Conservation (phyloP, 2,329 filamentous ascomycete genomes). For the Grosmannia huntii region DNA sequence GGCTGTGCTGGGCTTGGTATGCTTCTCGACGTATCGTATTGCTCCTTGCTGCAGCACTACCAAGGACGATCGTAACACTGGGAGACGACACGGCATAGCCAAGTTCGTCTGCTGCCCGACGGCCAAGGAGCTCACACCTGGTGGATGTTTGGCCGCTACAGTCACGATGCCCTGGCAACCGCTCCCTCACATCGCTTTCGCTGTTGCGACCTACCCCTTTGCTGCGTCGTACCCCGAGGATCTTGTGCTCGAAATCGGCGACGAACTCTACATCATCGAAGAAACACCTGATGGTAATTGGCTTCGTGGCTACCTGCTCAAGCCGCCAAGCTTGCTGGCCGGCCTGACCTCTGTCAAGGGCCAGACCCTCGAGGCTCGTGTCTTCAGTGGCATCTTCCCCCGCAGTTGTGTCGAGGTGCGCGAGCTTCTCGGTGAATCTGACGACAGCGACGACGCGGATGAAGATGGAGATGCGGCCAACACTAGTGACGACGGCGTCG, state of each 20-base stretch:
- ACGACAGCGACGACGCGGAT: conserved; percentile 35
- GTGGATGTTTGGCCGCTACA: conserved; percentile 17
- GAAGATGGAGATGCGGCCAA: conserved; percentile 20
- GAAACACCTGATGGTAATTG: conserved; percentile 85
- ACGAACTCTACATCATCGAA: conserved; percentile 98
- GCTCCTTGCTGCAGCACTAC: neutral
- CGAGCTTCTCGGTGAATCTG: conserved; percentile 72
- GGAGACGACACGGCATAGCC: neutral
- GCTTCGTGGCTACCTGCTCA: conserved; percentile 91
- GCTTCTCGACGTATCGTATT: neutral
- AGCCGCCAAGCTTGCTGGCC: conserved; percentile 82
- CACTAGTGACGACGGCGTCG: conserved; percentile 20
- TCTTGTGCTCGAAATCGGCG: conserved; percentile 90
- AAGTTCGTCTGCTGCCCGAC: neutral
- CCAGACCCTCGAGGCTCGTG: conserved; percentile 84
- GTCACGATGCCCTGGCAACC: conserved; percentile 86
- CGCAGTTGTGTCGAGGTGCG: conserved; percentile 88
- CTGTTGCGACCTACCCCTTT: conserved; percentile 92
- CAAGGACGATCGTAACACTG: neutral
- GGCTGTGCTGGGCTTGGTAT: neutral
- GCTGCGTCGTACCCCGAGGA: conserved; percentile 75
- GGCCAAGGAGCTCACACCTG: neutral
- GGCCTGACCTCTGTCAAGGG: conserved; percentile 84
- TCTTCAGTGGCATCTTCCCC: conserved; percentile 98
- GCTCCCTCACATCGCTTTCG: conserved; percentile 92